Base-by-base conservation (phyloP, 495 filamentous ascomycete species). In the Platismatia glauca region DNA sequence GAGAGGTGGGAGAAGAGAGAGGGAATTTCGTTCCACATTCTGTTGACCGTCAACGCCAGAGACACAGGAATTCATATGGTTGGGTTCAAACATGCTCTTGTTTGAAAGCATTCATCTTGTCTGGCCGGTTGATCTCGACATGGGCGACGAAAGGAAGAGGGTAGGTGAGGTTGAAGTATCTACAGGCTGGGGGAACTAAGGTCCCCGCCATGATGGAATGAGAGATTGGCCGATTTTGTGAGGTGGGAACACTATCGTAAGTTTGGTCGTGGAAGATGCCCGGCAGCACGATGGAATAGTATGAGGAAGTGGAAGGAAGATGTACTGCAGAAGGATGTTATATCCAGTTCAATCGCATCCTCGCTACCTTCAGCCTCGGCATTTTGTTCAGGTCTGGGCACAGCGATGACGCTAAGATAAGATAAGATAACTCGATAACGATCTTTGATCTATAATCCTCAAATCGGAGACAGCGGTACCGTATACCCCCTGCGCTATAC, bases 101-200 rank as follows among this genome's bases (percentile, higher is more conserved):
- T 64, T 84, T 77, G 74, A 97, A 97, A 60, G 94, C 86, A 74
- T 98, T 98, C 71, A 96, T 77, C 77, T 96, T 97, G 58, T 84
- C 74, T 2, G 93, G 84, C 11, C 94, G 84, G 78, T 95, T 92
- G 77, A 95, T 96, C 72, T 97, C 88, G 57, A 98, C 91, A 72
- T 95, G 90, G 13, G 89, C 90, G 44, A 97, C 89, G 76, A 84
- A 84, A 65, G 75, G 72, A n/a, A 72, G 66, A 0, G 91, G 90
- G 60, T 86, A 86, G 27, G 81, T 81, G 65, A 97, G 77, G 60
- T 84, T 84, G 82, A 94, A 97, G 79, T 93, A 79, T 63, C 88
- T 77, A 77, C 81, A 87, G 16, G 71, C 64, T 20, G 66, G 66
- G 53, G 50, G 59, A 16, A 18, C 12, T 7, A 29, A 7, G 7